Base-by-base conservation (phyloP, 805 yeast genomes). In the Saccharomycopsis sp. region DNA sequence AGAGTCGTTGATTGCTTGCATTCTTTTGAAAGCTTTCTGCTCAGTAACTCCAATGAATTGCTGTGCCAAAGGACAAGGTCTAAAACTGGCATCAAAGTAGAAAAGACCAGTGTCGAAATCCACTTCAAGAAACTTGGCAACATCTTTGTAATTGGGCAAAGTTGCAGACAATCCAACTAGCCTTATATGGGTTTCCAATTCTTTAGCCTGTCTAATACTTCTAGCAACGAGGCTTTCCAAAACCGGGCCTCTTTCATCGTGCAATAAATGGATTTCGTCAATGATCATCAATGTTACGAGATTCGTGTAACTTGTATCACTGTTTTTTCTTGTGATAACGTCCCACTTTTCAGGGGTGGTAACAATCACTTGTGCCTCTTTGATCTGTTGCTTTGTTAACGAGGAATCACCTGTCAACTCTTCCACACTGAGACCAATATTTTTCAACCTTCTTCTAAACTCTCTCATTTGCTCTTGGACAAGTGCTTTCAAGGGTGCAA, bases 271-370 rank as follows among this genome's bases (percentile, higher is more conserved):
- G 44, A 89, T 80, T 59, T 89, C 98, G 64, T 89, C 98, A 38
- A 92, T 75, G 20, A 89, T 80, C 7, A 89, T 60, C 17, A 89
- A 66, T 30, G 73, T 69, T 1, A 86, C 92, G 1, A 76, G 61
- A 26, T 71, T 67, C 1, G 78, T 71, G 51, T 77, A 80, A 18
- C 80, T 72, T 2, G 74, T 64, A 45, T 83, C 89, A 16, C 75
- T 67, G 32, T 70, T 68, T 53, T 89, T 89, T 62, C 98, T 71
- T 0, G 96, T 88, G 12, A 88, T 79, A 16, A 92, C 84, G 62
- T 92, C 97, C 97, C 97, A 89, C 55, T 88, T 89, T 55, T 92
- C 98, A 0, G 97, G 97, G 0, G 98, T 89, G 0, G 96, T 84
- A 1, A 89, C 94, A 36, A 89, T 63, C 4, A 89, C 60, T 52